Evolutionary conservation across 306 rosid species (phyloP).

Genomic region (Cyamopsis tetragonoloba): DNA sequence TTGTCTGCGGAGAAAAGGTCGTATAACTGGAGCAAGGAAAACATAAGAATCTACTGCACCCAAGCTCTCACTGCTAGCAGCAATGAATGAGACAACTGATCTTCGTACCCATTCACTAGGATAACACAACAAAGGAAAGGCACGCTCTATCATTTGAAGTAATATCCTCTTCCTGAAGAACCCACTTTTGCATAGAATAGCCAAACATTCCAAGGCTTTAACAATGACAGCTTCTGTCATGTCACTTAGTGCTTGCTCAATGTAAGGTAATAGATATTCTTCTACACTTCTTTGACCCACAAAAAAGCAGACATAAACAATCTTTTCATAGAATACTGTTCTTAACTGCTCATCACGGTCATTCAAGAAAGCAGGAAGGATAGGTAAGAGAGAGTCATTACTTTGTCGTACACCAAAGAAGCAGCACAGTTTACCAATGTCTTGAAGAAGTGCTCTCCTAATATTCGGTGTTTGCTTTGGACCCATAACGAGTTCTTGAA

Average conservation of each 20-base stretch:
- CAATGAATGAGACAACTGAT: conserved; percentile 82
- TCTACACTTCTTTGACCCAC: conserved; percentile 98
- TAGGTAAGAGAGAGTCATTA: conserved; percentile 88
- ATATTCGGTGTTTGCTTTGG: conserved; percentile 98
- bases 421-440: conserved; percentile 82
- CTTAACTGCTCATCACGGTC: conserved; percentile 93
- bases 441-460: conserved; percentile 95
- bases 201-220: conserved; percentile 81
- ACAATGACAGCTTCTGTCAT: conserved; percentile 77
- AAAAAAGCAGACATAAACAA: conserved; percentile 92
- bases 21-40: conserved; percentile 87
- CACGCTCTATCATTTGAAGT: conserved; percentile 90
- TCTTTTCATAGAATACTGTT: conserved; percentile 85
- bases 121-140: conserved; percentile 85
- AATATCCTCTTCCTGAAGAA: conserved; percentile 83
- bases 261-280: conserved; percentile 96
- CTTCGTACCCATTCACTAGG: conserved; percentile 92
- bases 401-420: conserved; percentile 98
- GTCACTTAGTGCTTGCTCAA: conserved; percentile 93
- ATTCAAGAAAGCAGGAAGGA: conserved; percentile 94
- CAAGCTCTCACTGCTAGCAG: conserved; percentile 84
- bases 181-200: conserved; percentile 73
- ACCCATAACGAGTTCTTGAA: conserved; percentile 99
- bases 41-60: conserved; percentile 95
- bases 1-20: conserved; percentile 80